Evolutionary conservation across 2,329 filamentous ascomycete species (phyloP), one percentile per base, ranked within the genome.

Genomic region (Laburnicola sp.): DNA sequence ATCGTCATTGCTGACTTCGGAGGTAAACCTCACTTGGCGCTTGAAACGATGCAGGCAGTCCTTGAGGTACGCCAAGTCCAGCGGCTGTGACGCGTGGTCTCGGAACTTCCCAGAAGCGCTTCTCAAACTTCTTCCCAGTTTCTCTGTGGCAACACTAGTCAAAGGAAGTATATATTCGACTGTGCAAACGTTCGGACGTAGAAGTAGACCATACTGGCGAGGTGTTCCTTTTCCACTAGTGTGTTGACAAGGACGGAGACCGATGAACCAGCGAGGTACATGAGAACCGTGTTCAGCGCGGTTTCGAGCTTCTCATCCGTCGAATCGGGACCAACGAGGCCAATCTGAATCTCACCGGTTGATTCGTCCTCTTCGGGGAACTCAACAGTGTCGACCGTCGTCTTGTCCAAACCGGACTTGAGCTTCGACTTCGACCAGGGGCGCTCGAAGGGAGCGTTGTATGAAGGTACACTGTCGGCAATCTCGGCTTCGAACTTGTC

Each of bases 361-460:
- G 91, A 93, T 69, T 99, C 94, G 60, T 99, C 94, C 64, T 97
- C 93, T 69, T 99, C 94, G 0, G 94, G 94, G 64, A 99, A 99
- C 56, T 96, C 87, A 26, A 96, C 87, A 0, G 82, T 90, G 59
- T 93, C 84, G 9, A 96, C 74, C 8, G 86, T 79, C 0, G 89
- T 91, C 68, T 89, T 80, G 27, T 82, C 82, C 26, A 99, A 77
- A 0, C 84, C 74, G 2, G 89, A 87, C 0, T 91, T 86, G 58
- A 89, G 88, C 46, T 85, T 82, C 3, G 93, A 97, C 50, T 97
- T 91, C 23, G 94, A 84, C 91, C 94, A 99, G 1, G 94, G 94
- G 43, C 92, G 77, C 59, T 86, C 86, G 76, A 97, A 97, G 0
- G 89, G 85, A 3, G 85, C 81, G 54, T 88, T 82, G 1, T 87